Conservation (phyloP, 306 rosid species). For the Myrica gale region DNA sequence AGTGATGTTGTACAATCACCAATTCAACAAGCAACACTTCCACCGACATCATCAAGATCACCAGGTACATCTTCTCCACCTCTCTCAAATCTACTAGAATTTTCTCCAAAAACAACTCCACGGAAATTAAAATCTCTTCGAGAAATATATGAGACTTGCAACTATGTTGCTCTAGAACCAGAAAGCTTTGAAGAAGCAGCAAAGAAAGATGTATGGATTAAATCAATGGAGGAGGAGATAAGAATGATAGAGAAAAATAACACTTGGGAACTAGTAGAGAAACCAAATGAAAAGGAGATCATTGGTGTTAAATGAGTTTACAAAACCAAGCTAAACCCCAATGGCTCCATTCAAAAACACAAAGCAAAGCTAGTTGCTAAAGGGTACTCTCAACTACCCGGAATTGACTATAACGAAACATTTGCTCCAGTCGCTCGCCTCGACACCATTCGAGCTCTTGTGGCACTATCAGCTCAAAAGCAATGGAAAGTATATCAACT, state of each 20-base stretch:
- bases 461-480: not conserved
- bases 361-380: not conserved
- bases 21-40: no score
- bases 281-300: not conserved
- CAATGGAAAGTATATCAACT: not conserved
- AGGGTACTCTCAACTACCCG: not conserved
- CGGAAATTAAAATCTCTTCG: no score
- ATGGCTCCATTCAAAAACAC: not conserved
- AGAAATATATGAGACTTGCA: no score
- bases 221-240: not conserved
- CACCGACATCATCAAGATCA: no score
- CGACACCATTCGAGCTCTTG: not conserved
- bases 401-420: not conserved
- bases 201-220: not conserved
- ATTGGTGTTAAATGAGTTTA: not conserved
- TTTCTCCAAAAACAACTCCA: no score
- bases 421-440: not conserved
- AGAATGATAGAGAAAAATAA: not conserved
- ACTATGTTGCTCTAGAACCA: not conserved
- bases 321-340: not conserved
- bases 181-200: not conserved
- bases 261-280: not conserved
- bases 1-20: no score
- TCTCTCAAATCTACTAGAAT: no score
- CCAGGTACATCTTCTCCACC: no score